Base-by-base conservation (phyloP, 805 yeast genomes). In the Jamesozyma gamospora region DNA sequence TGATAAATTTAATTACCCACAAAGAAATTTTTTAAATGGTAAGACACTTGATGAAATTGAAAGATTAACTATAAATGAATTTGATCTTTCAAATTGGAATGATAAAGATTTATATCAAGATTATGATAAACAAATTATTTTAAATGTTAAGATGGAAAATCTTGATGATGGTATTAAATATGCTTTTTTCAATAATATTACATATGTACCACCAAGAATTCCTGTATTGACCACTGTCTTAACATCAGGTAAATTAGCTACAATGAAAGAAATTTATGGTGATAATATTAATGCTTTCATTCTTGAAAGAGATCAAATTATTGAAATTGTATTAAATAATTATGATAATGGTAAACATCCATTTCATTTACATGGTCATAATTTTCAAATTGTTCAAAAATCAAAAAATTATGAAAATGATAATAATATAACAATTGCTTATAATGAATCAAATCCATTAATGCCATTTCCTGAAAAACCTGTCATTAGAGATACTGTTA, bases 341-440 rank as follows among this genome's bases (percentile, higher is more conserved):
- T 70, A 68, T 52, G 96, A 87, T 58, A 78, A 81, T 4, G 83
- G 86, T 43, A 77, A 77, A 47, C 88, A 80, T 58, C 86, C 86
- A 17, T 80, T 80, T 75, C 88, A 80, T 58, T 68, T 80, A 50
- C 88, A 80, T 52, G 88, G 88, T 13, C 87, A 80, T 54, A 69
- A 60, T 36, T 79, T 80, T 67, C 86, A 79, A 62, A 58, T 80
- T 17, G 63, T 80, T 30, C 68, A 68, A 36, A 71, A 77, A 55
- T 74, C 75, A 3, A 63, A 57, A 15, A 72, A 67, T 2, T 69
- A 50, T 6, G 53, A 51, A 37, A 41, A 37, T 10, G 48, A 46
- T n/a, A 55, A 51, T 38, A 54, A 54, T 41, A 33, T 45, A 9
- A 41, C 49, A 28, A 77, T 75, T 4, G 64, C 80, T n/a, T 82